These are phyloP conservation scores for Nicotiana knightiana DNA, from an alignment of 257 asterid genomes.

Conservation along the genomic window DNA sequence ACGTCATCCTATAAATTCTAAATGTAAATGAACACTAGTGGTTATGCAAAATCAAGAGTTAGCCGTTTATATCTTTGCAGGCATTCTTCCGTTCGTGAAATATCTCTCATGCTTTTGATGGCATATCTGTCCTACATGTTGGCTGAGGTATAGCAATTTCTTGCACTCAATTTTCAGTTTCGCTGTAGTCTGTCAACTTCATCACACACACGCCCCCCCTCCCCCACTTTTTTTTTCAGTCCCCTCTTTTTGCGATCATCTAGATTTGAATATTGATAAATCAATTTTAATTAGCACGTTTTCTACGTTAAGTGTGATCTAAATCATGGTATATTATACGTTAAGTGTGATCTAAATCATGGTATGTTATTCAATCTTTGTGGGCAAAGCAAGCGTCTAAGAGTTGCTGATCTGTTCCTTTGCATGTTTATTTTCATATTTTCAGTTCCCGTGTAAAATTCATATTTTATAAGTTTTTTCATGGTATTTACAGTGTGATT, in stretches of 20 bases:
- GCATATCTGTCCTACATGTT: constrained; percentile 93
- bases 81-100: constrained; percentile 84
- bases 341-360: not conserved
- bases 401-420: not conserved
- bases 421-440: not conserved
- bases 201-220: not conserved
- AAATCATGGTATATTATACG: not conserved
- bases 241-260: not conserved
- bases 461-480: not conserved
- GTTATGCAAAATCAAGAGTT: not conserved
- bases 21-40: not conserved
- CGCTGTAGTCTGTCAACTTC: not conserved
- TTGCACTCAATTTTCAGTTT: not conserved
- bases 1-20: not conserved
- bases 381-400: not conserved
- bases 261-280: too few relatives aligned
- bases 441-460: not conserved
- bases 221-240: not conserved
- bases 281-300: too few relatives aligned
- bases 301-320: too few relatives aligned
- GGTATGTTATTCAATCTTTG: not conserved
- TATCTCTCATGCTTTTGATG: constrained; percentile 79
- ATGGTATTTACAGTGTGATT: not conserved
- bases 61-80: constrained; percentile 35
- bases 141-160: constrained; percentile 67